These are phyloP conservation scores for Lenzites betulinus DNA, from an alignment of 768 basidiomycete genomes.

Conservation along the genomic window DNA sequence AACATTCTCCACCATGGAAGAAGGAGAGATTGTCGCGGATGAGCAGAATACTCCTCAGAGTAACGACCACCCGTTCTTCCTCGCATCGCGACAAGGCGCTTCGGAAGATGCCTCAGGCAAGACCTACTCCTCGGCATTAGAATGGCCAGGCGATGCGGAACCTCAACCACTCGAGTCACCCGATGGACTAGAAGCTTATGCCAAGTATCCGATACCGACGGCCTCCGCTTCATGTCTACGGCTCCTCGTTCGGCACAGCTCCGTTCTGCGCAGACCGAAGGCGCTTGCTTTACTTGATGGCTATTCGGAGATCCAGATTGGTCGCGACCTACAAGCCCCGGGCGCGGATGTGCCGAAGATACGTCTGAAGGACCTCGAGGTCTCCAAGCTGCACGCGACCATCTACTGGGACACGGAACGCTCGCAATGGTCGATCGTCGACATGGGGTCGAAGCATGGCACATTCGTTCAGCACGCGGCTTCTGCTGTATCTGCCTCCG, in stretches of 20 bases:
- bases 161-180: too few species aligned
- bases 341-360: conserved; percentile 61
- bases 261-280: conserved; percentile 52
- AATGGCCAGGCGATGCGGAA: conserved; percentile 56
- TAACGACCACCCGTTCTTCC: background rate
- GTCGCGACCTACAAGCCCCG: conserved; percentile 60
- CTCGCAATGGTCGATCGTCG: conserved; percentile 71
- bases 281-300: conserved; percentile 65
- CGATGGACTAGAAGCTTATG: background rate
- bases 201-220: background rate
- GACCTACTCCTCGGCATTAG: conserved; percentile 52
- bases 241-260: conserved; percentile 38
- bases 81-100: background rate
- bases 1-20: too few species aligned
- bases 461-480: conserved; percentile 54
- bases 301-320: conserved; percentile 69
- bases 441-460: conserved; percentile 86
- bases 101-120: conserved; percentile 8
- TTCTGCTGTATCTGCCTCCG: background rate
- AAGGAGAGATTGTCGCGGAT: conserved; percentile 4
- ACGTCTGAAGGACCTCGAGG: conserved; percentile 81
- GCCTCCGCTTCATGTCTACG: conserved; percentile 34
- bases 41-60: background rate
- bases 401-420: conserved; percentile 66
- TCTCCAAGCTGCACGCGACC: conserved; percentile 80